A percentile compares a stretch with the other conserved stretches of the same genome.
Evolutionary conservation across 2,329 filamentous ascomycete species (phyloP).

Genomic region (Aplosporella prunicola): DNA sequence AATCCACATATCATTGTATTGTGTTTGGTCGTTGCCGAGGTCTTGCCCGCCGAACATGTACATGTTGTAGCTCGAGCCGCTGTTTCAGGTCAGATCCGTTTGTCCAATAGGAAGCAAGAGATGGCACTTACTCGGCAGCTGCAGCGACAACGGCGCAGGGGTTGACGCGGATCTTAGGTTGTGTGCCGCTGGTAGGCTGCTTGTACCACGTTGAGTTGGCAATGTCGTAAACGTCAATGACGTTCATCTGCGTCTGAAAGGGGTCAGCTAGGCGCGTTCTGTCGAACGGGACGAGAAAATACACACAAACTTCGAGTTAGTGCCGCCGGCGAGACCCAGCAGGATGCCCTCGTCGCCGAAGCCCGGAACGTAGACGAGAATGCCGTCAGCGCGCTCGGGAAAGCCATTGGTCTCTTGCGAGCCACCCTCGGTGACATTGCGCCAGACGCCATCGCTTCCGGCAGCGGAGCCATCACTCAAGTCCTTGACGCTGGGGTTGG

Average conservation of each 20-base stretch:
- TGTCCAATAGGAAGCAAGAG: not conserved
- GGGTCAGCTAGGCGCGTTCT: not conserved
- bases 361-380: constrained; percentile 65
- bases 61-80: constrained; percentile 63
- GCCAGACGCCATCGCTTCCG: constrained; percentile 52
- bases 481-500: constrained; percentile 52
- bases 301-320: constrained; percentile 53
- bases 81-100: constrained; percentile 15
- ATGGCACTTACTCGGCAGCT: constrained; percentile 47
- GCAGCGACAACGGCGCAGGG: constrained; percentile 66
- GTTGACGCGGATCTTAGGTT: constrained; percentile 52
- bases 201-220: constrained; percentile 62
- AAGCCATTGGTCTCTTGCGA: constrained; percentile 58
- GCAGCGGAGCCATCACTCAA: constrained; percentile 48
- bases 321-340: constrained; percentile 67
- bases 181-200: constrained; percentile 54
- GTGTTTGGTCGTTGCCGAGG: constrained; percentile 44
- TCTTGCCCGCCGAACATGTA: constrained; percentile 74
- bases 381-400: constrained; percentile 63
- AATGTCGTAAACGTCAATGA: constrained; percentile 74
- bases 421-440: constrained; percentile 66
- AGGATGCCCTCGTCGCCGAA: constrained; percentile 68
- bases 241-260: constrained; percentile 54
- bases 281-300: constrained; percentile 12
- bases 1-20: constrained; percentile 70